A percentile compares a stretch with the other conserved stretches of the same genome.
phyloP scores from a whole-genome alignment of 2,329 filamentous ascomycete species.

The Fonsecaea multimorphosa region DNA sequence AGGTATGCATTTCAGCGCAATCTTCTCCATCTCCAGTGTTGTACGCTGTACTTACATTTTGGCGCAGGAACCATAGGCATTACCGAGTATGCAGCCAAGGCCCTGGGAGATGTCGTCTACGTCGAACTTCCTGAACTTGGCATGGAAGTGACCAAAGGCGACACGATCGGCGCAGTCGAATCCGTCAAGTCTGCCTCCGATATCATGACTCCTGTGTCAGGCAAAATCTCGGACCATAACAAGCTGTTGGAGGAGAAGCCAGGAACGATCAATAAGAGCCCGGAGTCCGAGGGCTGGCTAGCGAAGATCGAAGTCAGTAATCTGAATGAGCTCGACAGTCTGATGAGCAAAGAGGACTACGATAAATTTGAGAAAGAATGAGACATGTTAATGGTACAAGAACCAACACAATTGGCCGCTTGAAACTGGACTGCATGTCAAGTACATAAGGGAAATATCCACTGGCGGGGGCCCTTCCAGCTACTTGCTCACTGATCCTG shows the following conservation, averaged over 20 bases:
- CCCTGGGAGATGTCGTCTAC: slow-evolving; percentile 95
- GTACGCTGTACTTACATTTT: neutral
- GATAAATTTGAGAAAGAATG: slow-evolving; percentile 65
- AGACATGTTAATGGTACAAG: slow-evolving; percentile 1
- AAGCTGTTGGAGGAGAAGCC: slow-evolving; percentile 80
- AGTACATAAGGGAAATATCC: slow-evolving; percentile 6
- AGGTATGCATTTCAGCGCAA: slow-evolving; percentile 55
- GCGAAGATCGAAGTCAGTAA: slow-evolving; percentile 82
- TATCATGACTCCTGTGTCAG: slow-evolving; percentile 86
- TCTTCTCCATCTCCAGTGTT: neutral
- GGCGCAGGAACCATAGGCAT: slow-evolving; percentile 73
- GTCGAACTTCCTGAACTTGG: slow-evolving; percentile 85
- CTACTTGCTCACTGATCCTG: slow-evolving; percentile 21
- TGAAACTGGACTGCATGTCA: slow-evolving; percentile 5
- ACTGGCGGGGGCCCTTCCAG: neutral
- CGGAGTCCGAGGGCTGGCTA: slow-evolving; percentile 92
- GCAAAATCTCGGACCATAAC: slow-evolving; percentile 79
- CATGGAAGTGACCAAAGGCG: slow-evolving; percentile 73
- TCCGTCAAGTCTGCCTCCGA: slow-evolving; percentile 98
- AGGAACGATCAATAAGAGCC: slow-evolving; percentile 82
- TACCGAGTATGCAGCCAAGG: slow-evolving; percentile 86
- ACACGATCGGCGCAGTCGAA: slow-evolving; percentile 92
- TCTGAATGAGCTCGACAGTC: slow-evolving; percentile 69
- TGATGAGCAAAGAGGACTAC: slow-evolving; percentile 82
- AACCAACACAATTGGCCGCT: slow-evolving; percentile 5